A percentile compares a stretch with the other conserved stretches of the same genome.
phyloP scores from a whole-genome alignment of 805 yeast species.

The Yamadazyma takamatsuzukensis region DNA sequence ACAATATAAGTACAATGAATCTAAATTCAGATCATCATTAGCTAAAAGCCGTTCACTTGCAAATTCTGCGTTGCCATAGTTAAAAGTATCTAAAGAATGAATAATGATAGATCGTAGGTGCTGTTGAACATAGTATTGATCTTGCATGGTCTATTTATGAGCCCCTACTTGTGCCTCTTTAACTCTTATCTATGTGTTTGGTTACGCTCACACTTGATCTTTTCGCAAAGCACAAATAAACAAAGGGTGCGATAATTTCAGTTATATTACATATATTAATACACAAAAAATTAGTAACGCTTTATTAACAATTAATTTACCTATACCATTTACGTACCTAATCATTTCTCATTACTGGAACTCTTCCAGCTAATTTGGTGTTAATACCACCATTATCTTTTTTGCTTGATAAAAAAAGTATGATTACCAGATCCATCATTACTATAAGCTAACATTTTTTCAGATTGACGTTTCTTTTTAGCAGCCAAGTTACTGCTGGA shows the following conservation, averaged over 20 bases:
- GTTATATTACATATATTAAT: too few species aligned
- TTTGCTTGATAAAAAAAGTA: constrained; percentile 33
- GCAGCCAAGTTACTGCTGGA: neutral
- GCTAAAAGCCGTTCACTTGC: constrained; percentile 80
- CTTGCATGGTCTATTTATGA: too few species aligned
- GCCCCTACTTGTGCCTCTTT: too few species aligned
- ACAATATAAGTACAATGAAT: constrained; percentile 67
- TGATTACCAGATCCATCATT: constrained; percentile 38
- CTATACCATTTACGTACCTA: too few species aligned
- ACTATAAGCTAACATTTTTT: constrained; percentile 39
- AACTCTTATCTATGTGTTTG: too few species aligned
- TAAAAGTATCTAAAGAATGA: constrained; percentile 68
- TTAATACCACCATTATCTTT: constrained; percentile 20
- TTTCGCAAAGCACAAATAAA: too few species aligned
- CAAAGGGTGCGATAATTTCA: too few species aligned
- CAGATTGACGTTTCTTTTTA: constrained; percentile 15
- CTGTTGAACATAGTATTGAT: constrained; percentile 16
- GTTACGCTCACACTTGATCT: too few species aligned
- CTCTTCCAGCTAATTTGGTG: too few species aligned
- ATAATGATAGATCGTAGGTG: constrained; percentile 57
- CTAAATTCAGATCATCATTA: constrained; percentile 49
- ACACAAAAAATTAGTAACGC: constrained; percentile 1
- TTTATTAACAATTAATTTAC: too few species aligned
- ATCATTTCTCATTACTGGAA: too few species aligned
- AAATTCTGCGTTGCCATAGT: constrained; percentile 75